Conservation (phyloP, 1,284 basidiomycete species). For the Ceratobasidium theobromae region DNA sequence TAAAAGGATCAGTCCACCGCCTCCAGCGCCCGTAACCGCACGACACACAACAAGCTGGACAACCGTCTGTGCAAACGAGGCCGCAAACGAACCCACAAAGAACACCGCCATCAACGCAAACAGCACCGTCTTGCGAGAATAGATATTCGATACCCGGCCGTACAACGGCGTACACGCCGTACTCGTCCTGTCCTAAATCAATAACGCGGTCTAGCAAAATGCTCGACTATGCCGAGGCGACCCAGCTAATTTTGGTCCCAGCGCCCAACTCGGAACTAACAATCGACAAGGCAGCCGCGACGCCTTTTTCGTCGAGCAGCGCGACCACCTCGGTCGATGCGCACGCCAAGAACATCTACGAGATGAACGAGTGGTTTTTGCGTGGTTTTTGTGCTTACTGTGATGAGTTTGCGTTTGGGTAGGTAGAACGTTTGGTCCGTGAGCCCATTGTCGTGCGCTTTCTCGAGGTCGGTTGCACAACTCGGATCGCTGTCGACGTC, state of each 20-base stretch:
- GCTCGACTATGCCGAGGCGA: neutral
- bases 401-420: neutral
- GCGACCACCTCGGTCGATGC: slow-evolving; percentile 1
- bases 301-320: neutral
- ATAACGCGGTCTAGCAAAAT: neutral
- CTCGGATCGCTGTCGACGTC: neutral
- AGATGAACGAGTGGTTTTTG: neutral
- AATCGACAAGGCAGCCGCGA: neutral
- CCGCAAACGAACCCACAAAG: slow-evolving; percentile 42
- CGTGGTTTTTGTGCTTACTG: neutral
- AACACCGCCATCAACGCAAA: slow-evolving; percentile 44
- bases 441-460: slow-evolving; percentile 8
- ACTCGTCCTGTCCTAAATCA: slow-evolving; percentile 23
- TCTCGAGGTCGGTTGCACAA: neutral
- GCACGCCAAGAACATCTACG: neutral
- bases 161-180: slow-evolving; percentile 48
- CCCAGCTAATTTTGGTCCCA: neutral
- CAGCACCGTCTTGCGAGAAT: slow-evolving; percentile 48
- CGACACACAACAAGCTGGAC: slow-evolving; percentile 52
- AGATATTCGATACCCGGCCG: slow-evolving; percentile 48
- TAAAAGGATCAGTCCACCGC: slow-evolving; percentile 42
- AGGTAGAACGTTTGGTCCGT: slow-evolving; percentile 3
- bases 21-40: slow-evolving; percentile 43
- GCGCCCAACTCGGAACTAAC: neutral
- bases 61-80: slow-evolving; percentile 43